These are phyloP conservation scores for Leccinum subgranulosum DNA, from an alignment of 768 basidiomycete genomes.

Conservation along the genomic window DNA sequence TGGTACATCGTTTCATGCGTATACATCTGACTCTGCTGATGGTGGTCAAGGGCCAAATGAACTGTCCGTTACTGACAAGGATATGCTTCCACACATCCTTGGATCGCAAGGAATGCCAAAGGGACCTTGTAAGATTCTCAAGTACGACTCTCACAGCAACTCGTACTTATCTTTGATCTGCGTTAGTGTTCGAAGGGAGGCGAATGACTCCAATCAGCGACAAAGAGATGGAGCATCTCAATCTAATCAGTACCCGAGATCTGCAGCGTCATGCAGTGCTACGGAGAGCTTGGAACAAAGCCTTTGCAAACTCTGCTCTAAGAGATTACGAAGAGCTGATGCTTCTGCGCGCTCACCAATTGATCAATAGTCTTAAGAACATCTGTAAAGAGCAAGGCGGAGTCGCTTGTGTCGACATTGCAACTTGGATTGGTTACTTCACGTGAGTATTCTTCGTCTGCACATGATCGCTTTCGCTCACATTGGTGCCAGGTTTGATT, in stretches of 20 bases:
- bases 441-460: slow-evolving; percentile 12
- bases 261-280: slow-evolving; percentile 19
- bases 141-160: not conserved
- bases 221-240: slow-evolving; percentile 9
- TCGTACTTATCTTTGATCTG: slow-evolving; percentile 1
- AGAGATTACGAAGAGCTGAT: slow-evolving; percentile 26
- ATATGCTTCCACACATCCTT: slow-evolving; percentile 20
- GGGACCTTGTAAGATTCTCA: slow-evolving; percentile 24
- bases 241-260: slow-evolving; percentile 19
- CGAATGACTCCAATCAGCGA: slow-evolving; percentile 15
- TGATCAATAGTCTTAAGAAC: slow-evolving; percentile 10
- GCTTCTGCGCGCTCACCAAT: slow-evolving; percentile 20
- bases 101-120: slow-evolving; percentile 30
- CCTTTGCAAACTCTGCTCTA: slow-evolving; percentile 28
- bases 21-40: slow-evolving; percentile 6
- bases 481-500: slow-evolving; percentile 17
- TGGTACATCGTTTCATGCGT: slow-evolving; percentile 17
- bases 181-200: slow-evolving; percentile 22
- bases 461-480: not conserved
- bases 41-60: slow-evolving; percentile 36
- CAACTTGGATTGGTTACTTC: slow-evolving; percentile 22
- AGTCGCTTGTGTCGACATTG: slow-evolving; percentile 10
- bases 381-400: slow-evolving; percentile 13
- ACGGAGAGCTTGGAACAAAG: slow-evolving; percentile 32
- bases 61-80: slow-evolving; percentile 29